These are phyloP conservation scores for Aspergillus puulaauensis DNA, from an alignment of 2,329 filamentous ascomycete genomes.

Conservation along the genomic window DNA sequence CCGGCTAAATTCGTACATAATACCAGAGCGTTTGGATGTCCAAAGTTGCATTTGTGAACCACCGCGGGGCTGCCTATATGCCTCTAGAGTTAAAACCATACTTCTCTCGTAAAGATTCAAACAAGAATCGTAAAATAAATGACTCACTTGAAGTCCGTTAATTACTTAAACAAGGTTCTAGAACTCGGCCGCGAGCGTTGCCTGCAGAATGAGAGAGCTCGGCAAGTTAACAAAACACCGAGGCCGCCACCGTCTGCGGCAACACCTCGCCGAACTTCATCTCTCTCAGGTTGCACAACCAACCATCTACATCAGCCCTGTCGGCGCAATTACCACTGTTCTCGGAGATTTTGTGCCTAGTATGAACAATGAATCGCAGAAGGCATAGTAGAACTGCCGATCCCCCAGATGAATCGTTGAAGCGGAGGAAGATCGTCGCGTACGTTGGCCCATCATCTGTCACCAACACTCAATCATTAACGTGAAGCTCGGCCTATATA, in stretches of 20 bases:
- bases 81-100: neutral
- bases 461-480: neutral
- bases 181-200: neutral
- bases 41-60: too few relatives aligned
- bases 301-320: neutral
- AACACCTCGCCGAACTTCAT: neutral
- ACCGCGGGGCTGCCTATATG: neutral
- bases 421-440: conserved; percentile 34
- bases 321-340: neutral
- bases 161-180: neutral
- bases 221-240: neutral
- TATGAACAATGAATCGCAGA: conserved; percentile 18
- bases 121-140: too few relatives aligned
- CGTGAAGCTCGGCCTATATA: neutral
- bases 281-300: neutral
- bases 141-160: too few relatives aligned
- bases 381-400: conserved; percentile 11
- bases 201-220: neutral
- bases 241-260: neutral
- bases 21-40: neutral
- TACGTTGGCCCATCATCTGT: conserved; percentile 16
- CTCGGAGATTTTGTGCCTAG: neutral
- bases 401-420: conserved; percentile 12
- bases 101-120: too few relatives aligned
- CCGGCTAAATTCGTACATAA: neutral